Evolutionary conservation across 2,329 filamentous ascomycete species (phyloP), one percentile per base, ranked within the genome.

Genomic region (Colletotrichum karsti): DNA sequence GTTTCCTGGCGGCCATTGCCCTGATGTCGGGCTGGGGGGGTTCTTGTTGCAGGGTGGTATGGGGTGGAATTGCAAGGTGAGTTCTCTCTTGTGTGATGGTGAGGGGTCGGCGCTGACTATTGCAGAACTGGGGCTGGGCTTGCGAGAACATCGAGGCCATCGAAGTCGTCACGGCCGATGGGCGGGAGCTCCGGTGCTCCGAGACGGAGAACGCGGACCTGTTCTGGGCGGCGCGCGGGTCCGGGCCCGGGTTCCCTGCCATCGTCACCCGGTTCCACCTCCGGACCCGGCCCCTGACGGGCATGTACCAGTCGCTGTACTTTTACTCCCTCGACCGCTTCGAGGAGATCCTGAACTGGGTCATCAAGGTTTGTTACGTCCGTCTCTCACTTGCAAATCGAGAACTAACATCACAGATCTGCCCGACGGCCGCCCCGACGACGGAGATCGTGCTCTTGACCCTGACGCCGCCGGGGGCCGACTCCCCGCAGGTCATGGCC

Each of bases 21-120:
- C 86, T 0, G 85, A 87, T 73, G 86, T 88, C 18, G 86, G 84
- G 8, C 71, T 88, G n/a, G 86, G 86, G 0, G 86, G 86, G 0
- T 88, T 88, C 69, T 72, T 88, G 22, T 73, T 89, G 13, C 85
- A 88, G 70, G 87, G 86, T 0, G 86, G 86, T 1, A 87, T 88
- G 84, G 86, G 86, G 0, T 89, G 86, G 86, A 87, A 87, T 71
- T 87, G 83, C 70, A 83, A 81, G 73, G 83, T 84, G 67, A 62
- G 79, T 73, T 4, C 30, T 10, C 24, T 33, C n/a, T 30, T 54
- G n/a, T 18, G 24, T 18, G n/a, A n/a, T 41, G 13, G n/a, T 13
- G n/a, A 13, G 12, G 4, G 37, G 18, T 24, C 12, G 10, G 4
- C 1, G 3, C 58, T 54, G 41, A 62, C 58, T 33, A 26, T 2